Evolutionary conservation across 2,329 filamentous ascomycete species (phyloP).

Genomic region (Apiospora saccharicola): DNA sequence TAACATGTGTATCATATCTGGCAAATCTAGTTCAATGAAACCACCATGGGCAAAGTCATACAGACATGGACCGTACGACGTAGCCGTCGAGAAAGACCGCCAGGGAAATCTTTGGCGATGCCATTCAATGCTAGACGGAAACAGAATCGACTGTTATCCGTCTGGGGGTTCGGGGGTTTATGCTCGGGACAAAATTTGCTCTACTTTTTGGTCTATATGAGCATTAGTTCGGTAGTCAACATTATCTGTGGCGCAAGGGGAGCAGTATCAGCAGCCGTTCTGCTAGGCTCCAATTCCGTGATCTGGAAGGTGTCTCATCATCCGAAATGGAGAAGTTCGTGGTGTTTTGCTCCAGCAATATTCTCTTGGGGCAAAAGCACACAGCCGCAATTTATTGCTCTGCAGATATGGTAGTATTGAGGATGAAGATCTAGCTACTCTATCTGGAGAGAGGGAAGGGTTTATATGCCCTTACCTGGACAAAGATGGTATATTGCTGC

Average conservation of each 20-base stretch:
- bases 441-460: background rate
- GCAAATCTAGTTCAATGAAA: conserved; percentile 5
- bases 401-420: background rate
- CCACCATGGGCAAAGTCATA: background rate
- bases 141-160: too few relatives aligned
- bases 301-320: background rate
- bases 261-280: background rate
- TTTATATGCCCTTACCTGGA: background rate
- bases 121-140: background rate
- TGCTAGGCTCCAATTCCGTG: background rate
- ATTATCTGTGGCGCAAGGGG: background rate
- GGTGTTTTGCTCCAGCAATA: too few relatives aligned
- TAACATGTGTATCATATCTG: conserved; percentile 21
- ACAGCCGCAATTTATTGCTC: background rate
- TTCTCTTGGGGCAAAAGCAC: background rate
- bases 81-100: background rate
- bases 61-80: background rate
- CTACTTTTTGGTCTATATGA: background rate
- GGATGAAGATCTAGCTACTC: background rate
- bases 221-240: background rate
- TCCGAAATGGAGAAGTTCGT: background rate
- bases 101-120: background rate
- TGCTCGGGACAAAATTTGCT: background rate
- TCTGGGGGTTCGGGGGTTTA: too few relatives aligned
- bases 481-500: background rate